phyloP scores from a whole-genome alignment of 345 rosid genomes.

The Gossypium ekmanianum region DNA sequence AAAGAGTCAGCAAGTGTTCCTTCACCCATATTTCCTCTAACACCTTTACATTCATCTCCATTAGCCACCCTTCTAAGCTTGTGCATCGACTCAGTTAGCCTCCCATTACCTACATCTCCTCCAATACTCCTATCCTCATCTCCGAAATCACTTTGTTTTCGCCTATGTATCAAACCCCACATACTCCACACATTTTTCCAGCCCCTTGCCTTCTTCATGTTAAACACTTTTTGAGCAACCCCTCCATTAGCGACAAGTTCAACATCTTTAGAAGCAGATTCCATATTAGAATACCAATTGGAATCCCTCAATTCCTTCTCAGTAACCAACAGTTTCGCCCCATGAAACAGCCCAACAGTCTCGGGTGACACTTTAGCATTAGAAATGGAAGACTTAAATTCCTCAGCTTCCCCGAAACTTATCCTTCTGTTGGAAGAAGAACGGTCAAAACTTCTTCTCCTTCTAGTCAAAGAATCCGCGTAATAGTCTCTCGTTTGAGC shows the following conservation, averaged over 20 bases:
- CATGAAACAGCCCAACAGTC: conserved; percentile 40
- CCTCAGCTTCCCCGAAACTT: conserved; percentile 61
- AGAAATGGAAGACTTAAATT: conserved; percentile 48
- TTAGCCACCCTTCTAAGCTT: conserved; percentile 10
- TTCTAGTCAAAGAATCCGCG: conserved; percentile 43
- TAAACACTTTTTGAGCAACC: conserved; percentile 29
- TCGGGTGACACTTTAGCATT: conserved; percentile 45
- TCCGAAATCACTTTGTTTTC: conserved; percentile 32
- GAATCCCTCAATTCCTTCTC: conserved; percentile 58
- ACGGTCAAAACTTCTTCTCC: conserved; percentile 73
- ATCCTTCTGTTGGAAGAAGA: conserved; percentile 48
- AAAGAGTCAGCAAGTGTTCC: conserved; percentile 14
- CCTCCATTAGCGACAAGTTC: conserved; percentile 40
- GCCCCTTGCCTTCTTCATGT: conserved; percentile 36
- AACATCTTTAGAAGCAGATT: conserved; percentile 45
- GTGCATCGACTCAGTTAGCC: conserved; percentile 14
- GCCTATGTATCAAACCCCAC: conserved; percentile 65
- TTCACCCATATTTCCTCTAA: neutral
- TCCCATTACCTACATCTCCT: neutral
- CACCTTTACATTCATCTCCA: conserved; percentile 6
- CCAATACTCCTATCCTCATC: conserved; percentile 26
- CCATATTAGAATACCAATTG: conserved; percentile 46
- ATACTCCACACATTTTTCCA: conserved; percentile 62
- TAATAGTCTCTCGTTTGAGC: conserved; percentile 76
- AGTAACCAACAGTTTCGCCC: conserved; percentile 51